Conservation (phyloP, 805 yeast genomes). For the Alloascoidea africana region DNA sequence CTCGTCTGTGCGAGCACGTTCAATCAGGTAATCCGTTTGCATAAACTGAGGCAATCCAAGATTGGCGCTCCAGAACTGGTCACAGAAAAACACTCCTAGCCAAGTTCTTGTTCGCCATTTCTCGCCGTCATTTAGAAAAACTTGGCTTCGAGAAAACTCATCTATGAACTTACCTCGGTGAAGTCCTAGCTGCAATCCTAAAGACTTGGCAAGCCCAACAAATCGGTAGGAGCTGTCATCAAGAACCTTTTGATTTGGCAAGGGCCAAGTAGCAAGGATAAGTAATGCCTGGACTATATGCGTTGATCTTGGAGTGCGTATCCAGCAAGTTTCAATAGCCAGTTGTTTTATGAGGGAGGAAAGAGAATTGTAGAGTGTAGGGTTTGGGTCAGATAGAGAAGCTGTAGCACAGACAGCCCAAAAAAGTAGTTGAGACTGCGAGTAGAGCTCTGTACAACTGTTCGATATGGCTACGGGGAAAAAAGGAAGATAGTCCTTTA, state of each 20-base stretch:
- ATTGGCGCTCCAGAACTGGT: constrained; percentile 81
- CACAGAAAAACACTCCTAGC: constrained; percentile 78
- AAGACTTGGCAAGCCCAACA: constrained; percentile 70
- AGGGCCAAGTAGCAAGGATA: constrained; percentile 80
- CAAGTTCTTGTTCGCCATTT: constrained; percentile 90
- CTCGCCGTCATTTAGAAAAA: constrained; percentile 77
- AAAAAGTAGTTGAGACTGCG: constrained; percentile 71
- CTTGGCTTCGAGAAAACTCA: constrained; percentile 85
- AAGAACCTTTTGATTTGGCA: constrained; percentile 81
- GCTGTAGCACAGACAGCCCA: constrained; percentile 90
- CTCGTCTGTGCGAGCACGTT: constrained; percentile 56
- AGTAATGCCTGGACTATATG: constrained; percentile 85
- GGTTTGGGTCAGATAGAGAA: constrained; percentile 75
- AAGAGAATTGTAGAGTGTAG: constrained; percentile 59
- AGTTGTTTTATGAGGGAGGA: constrained; percentile 70
- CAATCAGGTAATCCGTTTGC: constrained; percentile 70
- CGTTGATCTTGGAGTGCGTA: constrained; percentile 83
- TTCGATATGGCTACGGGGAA: constrained; percentile 65
- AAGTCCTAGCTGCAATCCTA: constrained; percentile 76
- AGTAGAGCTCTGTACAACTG: constrained; percentile 61
- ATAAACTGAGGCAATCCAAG: constrained; percentile 80
- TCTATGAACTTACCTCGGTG: constrained; percentile 86
- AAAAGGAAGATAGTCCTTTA: constrained; percentile 52
- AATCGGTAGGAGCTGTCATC: constrained; percentile 89
- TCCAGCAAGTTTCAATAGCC: constrained; percentile 88